phyloP scores from a whole-genome alignment of 192 early-diverging fungal species.

The Blastocladiella britannica region DNA sequence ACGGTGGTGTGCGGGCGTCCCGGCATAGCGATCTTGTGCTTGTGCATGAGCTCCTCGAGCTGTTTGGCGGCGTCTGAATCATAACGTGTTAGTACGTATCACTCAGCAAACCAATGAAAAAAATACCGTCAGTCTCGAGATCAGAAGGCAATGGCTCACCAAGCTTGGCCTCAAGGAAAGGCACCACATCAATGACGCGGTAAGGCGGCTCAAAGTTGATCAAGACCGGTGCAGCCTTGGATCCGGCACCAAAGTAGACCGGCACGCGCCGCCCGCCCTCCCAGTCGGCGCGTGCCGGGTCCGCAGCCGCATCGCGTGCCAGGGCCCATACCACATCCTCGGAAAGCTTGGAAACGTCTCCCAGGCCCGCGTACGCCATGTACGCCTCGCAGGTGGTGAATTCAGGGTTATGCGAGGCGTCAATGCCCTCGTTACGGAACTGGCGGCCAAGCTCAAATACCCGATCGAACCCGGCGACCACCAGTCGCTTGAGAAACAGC shows the following conservation, averaged over 20 bases:
- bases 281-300: too few relatives aligned
- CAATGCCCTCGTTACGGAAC: constrained; percentile 79
- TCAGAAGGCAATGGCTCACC: constrained; percentile 6
- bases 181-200: constrained; percentile 9
- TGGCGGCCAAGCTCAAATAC: constrained; percentile 81
- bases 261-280: not conserved
- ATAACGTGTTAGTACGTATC: too few relatives aligned
- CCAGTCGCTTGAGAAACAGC: constrained; percentile 67
- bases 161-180: constrained; percentile 6
- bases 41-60: too few relatives aligned
- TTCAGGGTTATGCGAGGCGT: constrained; percentile 72
- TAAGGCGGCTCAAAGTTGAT: constrained; percentile 12
- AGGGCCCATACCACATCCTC: constrained; percentile 11
- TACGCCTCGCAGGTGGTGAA: constrained; percentile 84
- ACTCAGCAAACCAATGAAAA: too few relatives aligned
- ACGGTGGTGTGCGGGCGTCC: constrained; percentile 35
- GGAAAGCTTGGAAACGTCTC: constrained; percentile 36
- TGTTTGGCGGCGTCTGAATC: too few relatives aligned
- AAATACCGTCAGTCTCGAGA: too few relatives aligned
- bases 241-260: too few relatives aligned
- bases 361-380: constrained; percentile 51
- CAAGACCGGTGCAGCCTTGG: not conserved
- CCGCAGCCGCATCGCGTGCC: too few relatives aligned
- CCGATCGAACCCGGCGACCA: constrained; percentile 62
- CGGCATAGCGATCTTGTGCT: constrained; percentile 14